Evolutionary conservation across 2,329 filamentous ascomycete genomes (phyloP), one percentile per base, ranked within the genome.

Genomic region (Chrysosporium queenslandicum): DNA sequence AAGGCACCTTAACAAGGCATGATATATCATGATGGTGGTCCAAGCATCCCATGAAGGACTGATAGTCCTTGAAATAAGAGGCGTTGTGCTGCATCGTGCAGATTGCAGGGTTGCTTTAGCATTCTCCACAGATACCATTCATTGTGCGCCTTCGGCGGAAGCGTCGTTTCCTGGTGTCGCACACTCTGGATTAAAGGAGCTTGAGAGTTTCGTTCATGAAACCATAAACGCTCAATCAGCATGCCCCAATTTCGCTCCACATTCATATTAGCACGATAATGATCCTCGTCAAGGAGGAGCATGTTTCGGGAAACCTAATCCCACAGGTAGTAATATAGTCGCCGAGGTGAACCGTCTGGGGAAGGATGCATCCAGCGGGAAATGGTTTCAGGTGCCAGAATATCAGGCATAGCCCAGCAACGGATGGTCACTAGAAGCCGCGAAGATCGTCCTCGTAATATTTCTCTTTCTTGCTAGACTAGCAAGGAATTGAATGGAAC

Each of bases 241-340:
- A 12, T 16, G 6, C 32, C 46, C 29, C 46, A 9, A 36, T 30
- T 46, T 46, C 20, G 11, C 42, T 18, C 42, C 42, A 45, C 25
- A 29, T 36, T 16, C 30, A 36, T 40, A 20, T 16, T 48, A 7
- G 30, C n/a, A 40, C 12, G 20, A 29, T 30, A 47, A 12, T 48
- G 46, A 39, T 48, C 32, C 18, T 48, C 32, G 14, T 29, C 32
- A 48, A n/a, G 29, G 34, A 18, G n/a, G 21, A 48, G 46, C 18
- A 40, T 39, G 30, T 48, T 48, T 48, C 46, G 32, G 46, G 23
- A 36, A 46, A 46, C 43, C 29, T 36, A 34, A 34, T 25, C 25
- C 29, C 18, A n/a, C n/a, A n/a, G n/a, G n/a, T 7, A 3, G n/a
- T 34, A 20, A 41, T 12, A 41, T 41, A n/a, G 29, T 46, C 30